Conservation (phyloP, 768 basidiomycete species). For the Daedaleopsis sinensis region DNA sequence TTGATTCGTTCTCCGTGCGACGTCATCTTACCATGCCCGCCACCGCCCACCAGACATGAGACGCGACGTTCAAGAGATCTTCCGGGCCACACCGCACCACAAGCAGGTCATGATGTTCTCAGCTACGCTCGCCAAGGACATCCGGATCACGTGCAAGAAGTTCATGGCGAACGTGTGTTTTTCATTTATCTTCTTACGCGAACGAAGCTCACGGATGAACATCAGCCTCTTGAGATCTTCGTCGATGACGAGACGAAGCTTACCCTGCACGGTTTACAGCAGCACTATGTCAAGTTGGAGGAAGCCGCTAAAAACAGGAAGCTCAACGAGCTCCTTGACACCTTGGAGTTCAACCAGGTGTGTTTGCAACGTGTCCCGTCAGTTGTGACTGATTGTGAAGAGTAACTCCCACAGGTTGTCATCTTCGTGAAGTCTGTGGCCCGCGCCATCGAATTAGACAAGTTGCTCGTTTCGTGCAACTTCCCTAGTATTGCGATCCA, state of each 20-base stretch:
- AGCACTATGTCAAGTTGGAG: slow-evolving; percentile 97
- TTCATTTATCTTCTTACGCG: not conserved
- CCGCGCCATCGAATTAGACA: slow-evolving; percentile 95
- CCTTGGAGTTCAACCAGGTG: slow-evolving; percentile 98
- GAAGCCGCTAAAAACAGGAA: slow-evolving; percentile 97
- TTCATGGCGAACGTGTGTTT: slow-evolving; percentile 98
- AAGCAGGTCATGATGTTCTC: slow-evolving; percentile 99
- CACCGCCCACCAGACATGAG: slow-evolving; percentile 96
- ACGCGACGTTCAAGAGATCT: slow-evolving; percentile 99
- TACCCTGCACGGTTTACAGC: slow-evolving; percentile 96
- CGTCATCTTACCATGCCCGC: slow-evolving; percentile 44
- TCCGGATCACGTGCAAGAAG: slow-evolving; percentile 97
- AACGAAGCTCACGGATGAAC: slow-evolving; percentile 6
- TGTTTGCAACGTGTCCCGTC: slow-evolving; percentile 13
- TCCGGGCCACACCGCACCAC: slow-evolving; percentile 97
- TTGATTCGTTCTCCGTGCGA: slow-evolving; percentile 21
- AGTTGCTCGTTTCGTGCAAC: slow-evolving; percentile 93
- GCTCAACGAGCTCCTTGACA: slow-evolving; percentile 92
- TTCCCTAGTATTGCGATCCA: slow-evolving; percentile 99
- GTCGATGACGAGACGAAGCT: slow-evolving; percentile 99
- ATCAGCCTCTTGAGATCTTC: slow-evolving; percentile 96
- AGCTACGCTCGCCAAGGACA: slow-evolving; percentile 96
- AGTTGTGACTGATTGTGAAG: not conserved
- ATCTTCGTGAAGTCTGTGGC: slow-evolving; percentile 99
- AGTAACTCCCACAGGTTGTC: slow-evolving; percentile 69